A percentile compares a stretch with the other conserved stretches of the same genome.
Conservation (phyloP, 441 rosid species). For the Hura crepitans region DNA sequence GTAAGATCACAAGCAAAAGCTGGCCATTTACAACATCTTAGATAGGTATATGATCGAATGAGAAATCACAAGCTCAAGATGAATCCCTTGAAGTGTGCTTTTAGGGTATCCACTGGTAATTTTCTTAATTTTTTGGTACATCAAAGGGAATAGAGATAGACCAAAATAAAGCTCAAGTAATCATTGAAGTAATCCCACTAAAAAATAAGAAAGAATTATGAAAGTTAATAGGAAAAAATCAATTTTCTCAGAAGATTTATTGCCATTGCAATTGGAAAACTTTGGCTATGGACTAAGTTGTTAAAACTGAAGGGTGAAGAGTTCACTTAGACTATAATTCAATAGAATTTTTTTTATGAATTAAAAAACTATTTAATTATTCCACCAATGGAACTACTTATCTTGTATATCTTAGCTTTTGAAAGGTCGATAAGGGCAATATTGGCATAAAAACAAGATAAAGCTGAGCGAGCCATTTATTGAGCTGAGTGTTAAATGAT, state of each 20-base stretch:
- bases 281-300: too few species aligned
- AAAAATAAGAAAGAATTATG: too few species aligned
- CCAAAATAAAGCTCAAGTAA: background rate
- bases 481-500: too few species aligned
- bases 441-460: background rate
- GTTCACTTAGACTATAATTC: too few species aligned
- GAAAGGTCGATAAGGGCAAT: background rate
- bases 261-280: background rate
- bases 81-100: too few species aligned
- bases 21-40: background rate
- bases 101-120: background rate
- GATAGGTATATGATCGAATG: background rate
- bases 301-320: background rate
- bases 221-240: too few species aligned
- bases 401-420: background rate
- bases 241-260: background rate
- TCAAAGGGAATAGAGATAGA: background rate
- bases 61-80: background rate
- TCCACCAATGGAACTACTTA: background rate
- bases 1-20: too few species aligned
- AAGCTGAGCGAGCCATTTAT: background rate
- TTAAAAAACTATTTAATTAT: background rate
- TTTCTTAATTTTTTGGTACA: background rate
- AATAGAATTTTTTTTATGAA: background rate
- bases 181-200: background rate